phyloP scores from a whole-genome alignment of 192 early-diverging fungal genomes.

The Bifiguratus adelaidae region DNA sequence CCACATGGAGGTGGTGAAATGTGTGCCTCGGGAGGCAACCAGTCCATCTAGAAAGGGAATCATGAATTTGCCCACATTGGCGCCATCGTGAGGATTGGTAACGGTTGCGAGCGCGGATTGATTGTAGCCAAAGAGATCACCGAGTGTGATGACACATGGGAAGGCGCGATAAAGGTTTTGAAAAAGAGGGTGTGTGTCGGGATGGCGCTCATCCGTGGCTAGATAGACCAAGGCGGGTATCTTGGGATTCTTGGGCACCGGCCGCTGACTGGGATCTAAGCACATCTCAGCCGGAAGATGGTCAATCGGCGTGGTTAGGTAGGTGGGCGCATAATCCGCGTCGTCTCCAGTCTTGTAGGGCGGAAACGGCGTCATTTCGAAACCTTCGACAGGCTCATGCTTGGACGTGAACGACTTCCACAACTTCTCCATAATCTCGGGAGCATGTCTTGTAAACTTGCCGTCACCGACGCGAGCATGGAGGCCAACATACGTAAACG shows the following conservation, averaged over 20 bases:
- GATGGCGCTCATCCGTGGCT: slow-evolving; percentile 30
- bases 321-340: not conserved
- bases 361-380: too few species aligned
- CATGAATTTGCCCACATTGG: slow-evolving; percentile 7
- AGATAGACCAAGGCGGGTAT: slow-evolving; percentile 26
- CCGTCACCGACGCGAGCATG: slow-evolving; percentile 30
- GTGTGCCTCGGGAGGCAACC: slow-evolving; percentile 6
- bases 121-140: slow-evolving; percentile 11
- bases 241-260: not conserved
- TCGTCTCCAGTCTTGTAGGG: too few species aligned
- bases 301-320: not conserved
- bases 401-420: slow-evolving; percentile 1
- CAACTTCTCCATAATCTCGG: slow-evolving; percentile 12
- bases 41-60: slow-evolving; percentile 13
- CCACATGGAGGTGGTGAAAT: slow-evolving; percentile 8
- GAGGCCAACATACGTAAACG: slow-evolving; percentile 17
- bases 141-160: slow-evolving; percentile 27
- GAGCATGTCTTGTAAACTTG: slow-evolving; percentile 12
- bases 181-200: slow-evolving; percentile 11
- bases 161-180: slow-evolving; percentile 9
- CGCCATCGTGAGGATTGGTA: slow-evolving; percentile 1
- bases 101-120: not conserved
- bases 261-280: not conserved
- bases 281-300: too few species aligned
- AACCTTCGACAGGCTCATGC: not conserved